phyloP scores from a whole-genome alignment of 805 yeast genomes.

The Yarrowia alimentaria region DNA sequence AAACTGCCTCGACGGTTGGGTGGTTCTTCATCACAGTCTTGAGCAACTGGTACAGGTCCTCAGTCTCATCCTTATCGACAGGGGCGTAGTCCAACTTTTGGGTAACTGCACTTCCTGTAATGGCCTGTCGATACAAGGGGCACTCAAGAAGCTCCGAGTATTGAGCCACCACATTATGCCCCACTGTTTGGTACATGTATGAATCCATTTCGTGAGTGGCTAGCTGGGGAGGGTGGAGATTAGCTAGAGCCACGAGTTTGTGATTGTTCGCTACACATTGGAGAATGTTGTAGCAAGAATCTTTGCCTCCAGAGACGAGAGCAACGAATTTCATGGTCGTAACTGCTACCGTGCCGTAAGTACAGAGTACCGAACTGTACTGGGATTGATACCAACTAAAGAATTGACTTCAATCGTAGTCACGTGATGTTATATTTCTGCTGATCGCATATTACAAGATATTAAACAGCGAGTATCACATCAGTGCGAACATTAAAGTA shows the following conservation, averaged over 20 bases:
- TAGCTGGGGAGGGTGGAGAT: slow-evolving; percentile 61
- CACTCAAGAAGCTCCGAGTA: slow-evolving; percentile 71
- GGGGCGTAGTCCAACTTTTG: slow-evolving; percentile 63
- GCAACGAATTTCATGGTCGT: slow-evolving; percentile 85
- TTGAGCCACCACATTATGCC: slow-evolving; percentile 68
- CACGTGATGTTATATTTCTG: no score
- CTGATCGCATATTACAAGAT: no score
- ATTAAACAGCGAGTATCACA: no score
- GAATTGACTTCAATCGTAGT: no score
- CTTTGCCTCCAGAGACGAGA: slow-evolving; percentile 92
- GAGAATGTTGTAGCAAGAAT: slow-evolving; percentile 83
- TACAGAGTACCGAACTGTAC: no score
- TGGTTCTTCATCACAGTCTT: slow-evolving; percentile 48
- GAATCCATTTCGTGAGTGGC: slow-evolving; percentile 73
- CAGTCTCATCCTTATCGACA: slow-evolving; percentile 82
- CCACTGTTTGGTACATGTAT: slow-evolving; percentile 97
- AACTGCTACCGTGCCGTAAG: no score
- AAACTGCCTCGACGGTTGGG: slow-evolving; percentile 79
- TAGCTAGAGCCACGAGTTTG: slow-evolving; percentile 79
- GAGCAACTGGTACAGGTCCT: slow-evolving; percentile 65
- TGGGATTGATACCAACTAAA: no score
- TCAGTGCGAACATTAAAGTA: no score
- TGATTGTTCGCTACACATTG: slow-evolving; percentile 88
- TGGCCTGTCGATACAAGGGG: slow-evolving; percentile 72
- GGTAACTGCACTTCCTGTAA: slow-evolving; percentile 61